Evolutionary conservation across 805 yeast genomes (phyloP), one percentile per base, ranked within the genome.

Genomic region (Scheffersomyces lignosus): DNA sequence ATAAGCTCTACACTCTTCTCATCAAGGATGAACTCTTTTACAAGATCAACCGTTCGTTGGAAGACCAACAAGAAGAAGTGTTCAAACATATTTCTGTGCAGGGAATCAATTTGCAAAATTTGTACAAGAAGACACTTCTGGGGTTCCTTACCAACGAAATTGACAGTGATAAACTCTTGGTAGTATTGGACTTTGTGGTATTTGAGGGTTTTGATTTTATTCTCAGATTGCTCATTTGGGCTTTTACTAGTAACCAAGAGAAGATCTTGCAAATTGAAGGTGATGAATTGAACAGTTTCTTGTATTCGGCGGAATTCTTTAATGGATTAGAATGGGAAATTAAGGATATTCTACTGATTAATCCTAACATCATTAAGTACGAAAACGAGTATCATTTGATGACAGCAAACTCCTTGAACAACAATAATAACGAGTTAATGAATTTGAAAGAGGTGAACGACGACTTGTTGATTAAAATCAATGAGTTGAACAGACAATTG

Each of bases 161-260:
- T 12, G 42, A 38, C 6, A 28, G 20, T 4, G 36, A 27, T 4
- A 27, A 30, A 1, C n/a, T 28, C 7, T 15, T 43, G 20, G 47
- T 30, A 30, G 36, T 64, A 3, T 40, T 67, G 18, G 75, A 70
- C 40, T 56, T 66, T 26, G 46, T 68, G 9, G 52, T 68, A 20
- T 54, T 70, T 33, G 71, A 69, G 45, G 75, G 75, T 5, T 56
- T 62, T 36, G 67, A 62, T 38, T 60, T 58, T 38, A 38, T 69
- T 5, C 39, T 56, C 6, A 50, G 70, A 18, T 34, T 66, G 4
- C 40, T 61, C 7, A 52, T 58, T 3, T 56, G 54, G 30, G 29
- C 51, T 3, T 58, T 63, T 36, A 27, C 37, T 4, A 36, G 38
- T 5, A 46, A 51, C 16, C 24, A 43, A 22, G 46, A 36, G 0